These are phyloP conservation scores for Pyrenophora seminiperda DNA, from an alignment of 2,329 filamentous ascomycete genomes.

Conservation along the genomic window DNA sequence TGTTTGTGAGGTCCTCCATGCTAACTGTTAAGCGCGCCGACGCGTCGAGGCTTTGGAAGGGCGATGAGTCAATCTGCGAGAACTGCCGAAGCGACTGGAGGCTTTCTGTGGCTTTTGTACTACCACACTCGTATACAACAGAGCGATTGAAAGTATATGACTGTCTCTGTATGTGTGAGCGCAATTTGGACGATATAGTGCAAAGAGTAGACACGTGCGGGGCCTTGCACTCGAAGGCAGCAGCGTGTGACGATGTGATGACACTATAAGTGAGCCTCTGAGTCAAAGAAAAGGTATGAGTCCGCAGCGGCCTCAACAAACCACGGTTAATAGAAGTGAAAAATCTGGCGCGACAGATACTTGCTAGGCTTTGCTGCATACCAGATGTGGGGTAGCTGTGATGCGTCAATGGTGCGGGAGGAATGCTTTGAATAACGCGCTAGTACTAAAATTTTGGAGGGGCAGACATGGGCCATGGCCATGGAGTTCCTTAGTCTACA, in stretches of 20 bases:
- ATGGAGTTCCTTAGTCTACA: background rate
- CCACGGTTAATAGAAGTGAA: constrained; percentile 32
- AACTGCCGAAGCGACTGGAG: constrained; percentile 14
- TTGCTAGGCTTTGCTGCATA: constrained; percentile 32
- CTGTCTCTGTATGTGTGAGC: constrained; percentile 10
- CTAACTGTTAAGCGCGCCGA: constrained; percentile 27
- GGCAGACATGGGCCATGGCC: constrained; percentile 8
- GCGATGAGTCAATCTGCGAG: constrained; percentile 22
- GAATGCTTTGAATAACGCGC: constrained; percentile 22
- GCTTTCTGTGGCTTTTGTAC: background rate
- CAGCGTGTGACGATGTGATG: constrained; percentile 12
- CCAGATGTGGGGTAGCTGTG: constrained; percentile 32
- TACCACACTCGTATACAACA: constrained; percentile 3
- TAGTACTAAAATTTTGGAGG: constrained; percentile 37
- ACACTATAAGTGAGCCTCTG: constrained; percentile 14
- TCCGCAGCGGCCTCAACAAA: constrained; percentile 43
- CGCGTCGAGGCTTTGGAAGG: constrained; percentile 34
- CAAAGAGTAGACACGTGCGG: constrained; percentile 4
- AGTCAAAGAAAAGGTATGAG: constrained; percentile 39
- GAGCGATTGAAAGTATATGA: constrained; percentile 9
- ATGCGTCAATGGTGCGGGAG: constrained; percentile 33
- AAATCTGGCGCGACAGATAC: constrained; percentile 23
- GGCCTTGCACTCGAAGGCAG: background rate
- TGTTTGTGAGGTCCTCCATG: constrained; percentile 47
- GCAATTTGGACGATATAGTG: constrained; percentile 8